Evolutionary conservation across 768 basidiomycete genomes (phyloP), one percentile per base, ranked within the genome.

Genomic region (Russula abietina): DNA sequence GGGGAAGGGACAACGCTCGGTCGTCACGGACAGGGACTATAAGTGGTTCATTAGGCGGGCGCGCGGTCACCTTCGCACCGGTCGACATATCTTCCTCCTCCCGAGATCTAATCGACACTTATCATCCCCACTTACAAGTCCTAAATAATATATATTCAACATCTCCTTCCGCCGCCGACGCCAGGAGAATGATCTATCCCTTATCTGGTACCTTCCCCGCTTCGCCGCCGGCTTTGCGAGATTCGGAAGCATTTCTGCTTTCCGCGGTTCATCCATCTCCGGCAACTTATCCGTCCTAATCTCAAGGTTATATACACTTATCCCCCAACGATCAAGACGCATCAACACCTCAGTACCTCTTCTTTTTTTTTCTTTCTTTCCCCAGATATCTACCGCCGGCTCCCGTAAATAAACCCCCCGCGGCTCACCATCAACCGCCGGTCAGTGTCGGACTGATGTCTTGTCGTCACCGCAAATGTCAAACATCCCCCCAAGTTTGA

Each of bases 201-300:
- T 10, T n/a, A 45, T 64, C 28, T 26, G 51, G 39, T 1, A 4
- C 11, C 32, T 49, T 53, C 65, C 9, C 61, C 62, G 62, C 51
- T 55, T 39, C 61, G 62, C 65, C 65, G 65, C 65, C 65, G 65
- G 65, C 65, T 65, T 64, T 65, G 58, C 62, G 48, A 12, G 14
- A 50, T 62, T 41, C 64, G 64, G 64, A 41, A 57, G 33, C 36
- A 33, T 24, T 24, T 51, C 28, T 3, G 9, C 30, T n/a, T 57
- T 53, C 61, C 57, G 61, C 62, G 62, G 62, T 53, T 50, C 56
- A 7, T 0, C 36, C 33, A 10, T 22, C n/a, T n/a, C 14, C 38
- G 50, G 36, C 10, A 38, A n/a, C 38, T 1, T 1, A 11, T 12
- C 45, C 3, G 16, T 14, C 41, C 19, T 16, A 19, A 17, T 28